Evolutionary conservation across 441 rosid genomes (phyloP).

Genomic region (Populus trichocarpa): DNA sequence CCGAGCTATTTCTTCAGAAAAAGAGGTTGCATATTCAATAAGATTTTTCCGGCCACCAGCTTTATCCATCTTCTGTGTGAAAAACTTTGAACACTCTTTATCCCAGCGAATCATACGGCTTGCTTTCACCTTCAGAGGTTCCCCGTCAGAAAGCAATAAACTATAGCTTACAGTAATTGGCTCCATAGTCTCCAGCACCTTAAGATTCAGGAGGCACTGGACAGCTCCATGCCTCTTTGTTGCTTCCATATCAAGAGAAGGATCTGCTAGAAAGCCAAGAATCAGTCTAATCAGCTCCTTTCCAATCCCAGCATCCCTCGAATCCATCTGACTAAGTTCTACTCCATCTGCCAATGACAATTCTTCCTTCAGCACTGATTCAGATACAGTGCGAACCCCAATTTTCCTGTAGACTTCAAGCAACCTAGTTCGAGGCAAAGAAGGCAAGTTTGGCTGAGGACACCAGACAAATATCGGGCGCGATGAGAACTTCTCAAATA

Average conservation of each 20-base stretch:
- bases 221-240: slow-evolving; percentile 46
- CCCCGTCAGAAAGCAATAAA: slow-evolving; percentile 37
- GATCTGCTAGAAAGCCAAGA: slow-evolving; percentile 55
- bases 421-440: slow-evolving; percentile 38
- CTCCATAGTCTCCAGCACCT: slow-evolving; percentile 39
- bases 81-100: slow-evolving; percentile 40
- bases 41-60: slow-evolving; percentile 31
- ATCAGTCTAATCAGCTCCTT: slow-evolving; percentile 45
- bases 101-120: slow-evolving; percentile 60
- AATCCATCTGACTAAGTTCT: slow-evolving; percentile 23
- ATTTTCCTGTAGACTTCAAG: slow-evolving; percentile 45
- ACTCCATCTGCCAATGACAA: slow-evolving; percentile 18
- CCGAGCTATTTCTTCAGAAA: slow-evolving; percentile 48
- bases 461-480: slow-evolving; percentile 60
- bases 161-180: slow-evolving; percentile 36
- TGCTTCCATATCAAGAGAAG: slow-evolving; percentile 41
- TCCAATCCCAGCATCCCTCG: slow-evolving; percentile 20
- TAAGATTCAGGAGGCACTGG: slow-evolving; percentile 35
- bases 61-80: slow-evolving; percentile 39
- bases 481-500: slow-evolving; percentile 33
- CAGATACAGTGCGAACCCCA: slow-evolving; percentile 63
- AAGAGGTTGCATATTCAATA: slow-evolving; percentile 51
- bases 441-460: slow-evolving; percentile 47
- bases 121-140: slow-evolving; percentile 23
- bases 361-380: slow-evolving; percentile 39